Percentiles rank a stretch among this genome's conserved stretches.
Conservation (phyloP, 2,329 filamentous ascomycete species). For the Coniochaeta prunicola region DNA sequence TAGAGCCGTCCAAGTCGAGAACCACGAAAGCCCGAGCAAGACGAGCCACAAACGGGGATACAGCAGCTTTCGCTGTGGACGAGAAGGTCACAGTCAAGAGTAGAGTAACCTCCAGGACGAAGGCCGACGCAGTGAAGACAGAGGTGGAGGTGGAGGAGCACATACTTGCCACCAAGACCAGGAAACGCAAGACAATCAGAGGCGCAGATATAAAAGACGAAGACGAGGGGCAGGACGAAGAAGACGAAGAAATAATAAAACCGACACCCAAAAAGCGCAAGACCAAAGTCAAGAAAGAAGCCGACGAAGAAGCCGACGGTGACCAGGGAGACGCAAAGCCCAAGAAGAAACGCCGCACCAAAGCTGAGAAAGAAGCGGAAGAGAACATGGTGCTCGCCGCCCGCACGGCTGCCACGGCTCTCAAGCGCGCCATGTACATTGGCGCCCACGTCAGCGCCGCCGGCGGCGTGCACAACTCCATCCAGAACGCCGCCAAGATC, state of each 20-base stretch:
- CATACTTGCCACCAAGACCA: background rate
- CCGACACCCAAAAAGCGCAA: constrained; percentile 13
- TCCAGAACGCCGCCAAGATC: constrained; percentile 70
- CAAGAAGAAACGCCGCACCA: constrained; percentile 14
- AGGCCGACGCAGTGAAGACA: background rate
- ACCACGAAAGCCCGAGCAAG: background rate
- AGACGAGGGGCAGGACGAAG: background rate
- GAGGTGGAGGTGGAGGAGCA: background rate
- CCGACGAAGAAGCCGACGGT: constrained; percentile 23
- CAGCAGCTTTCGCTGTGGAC: background rate
- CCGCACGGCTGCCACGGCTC: constrained; percentile 55
- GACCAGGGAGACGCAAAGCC: constrained; percentile 21
- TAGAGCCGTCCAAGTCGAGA: background rate
- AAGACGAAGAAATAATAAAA: background rate
- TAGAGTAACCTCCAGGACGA: background rate
- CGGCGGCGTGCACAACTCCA: constrained; percentile 85
- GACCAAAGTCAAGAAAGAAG: constrained; percentile 18
- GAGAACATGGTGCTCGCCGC: constrained; percentile 56
- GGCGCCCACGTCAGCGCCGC: constrained; percentile 89
- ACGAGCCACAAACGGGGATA: background rate
- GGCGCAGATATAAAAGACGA: background rate
- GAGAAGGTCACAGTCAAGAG: background rate
- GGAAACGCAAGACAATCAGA: background rate
- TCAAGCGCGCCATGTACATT: constrained; percentile 69
- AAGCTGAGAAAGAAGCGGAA: constrained; percentile 29